Evolutionary conservation across 116 monocot genomes (phyloP).

Genomic region (Posidonia oceanica): DNA sequence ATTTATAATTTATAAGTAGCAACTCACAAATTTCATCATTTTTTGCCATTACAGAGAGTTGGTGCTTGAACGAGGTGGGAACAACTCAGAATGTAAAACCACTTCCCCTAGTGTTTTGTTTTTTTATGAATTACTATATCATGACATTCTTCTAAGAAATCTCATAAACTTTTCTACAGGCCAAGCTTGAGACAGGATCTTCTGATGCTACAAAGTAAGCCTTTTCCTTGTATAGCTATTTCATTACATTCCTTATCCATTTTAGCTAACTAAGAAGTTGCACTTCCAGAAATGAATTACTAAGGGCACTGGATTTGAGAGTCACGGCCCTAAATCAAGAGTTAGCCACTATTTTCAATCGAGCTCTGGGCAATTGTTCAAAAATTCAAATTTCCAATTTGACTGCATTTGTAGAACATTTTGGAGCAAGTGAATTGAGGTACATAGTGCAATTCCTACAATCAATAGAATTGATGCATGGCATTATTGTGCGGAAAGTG

Average conservation of each 20-base stretch:
- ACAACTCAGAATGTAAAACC: constrained; percentile 10
- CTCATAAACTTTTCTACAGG: constrained; percentile 16
- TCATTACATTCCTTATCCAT: neutral
- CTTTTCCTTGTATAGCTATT: neutral
- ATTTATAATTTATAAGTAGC: too few relatives aligned
- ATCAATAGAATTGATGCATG: too few relatives aligned
- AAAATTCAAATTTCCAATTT: constrained; percentile 49
- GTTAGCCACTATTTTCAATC: constrained; percentile 29
- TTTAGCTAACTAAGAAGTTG: neutral
- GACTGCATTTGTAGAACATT: constrained; percentile 58
- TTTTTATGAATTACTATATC: too few relatives aligned
- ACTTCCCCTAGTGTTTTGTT: neutral
- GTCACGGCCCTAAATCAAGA: constrained; percentile 66
- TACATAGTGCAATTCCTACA: constrained; percentile 4
- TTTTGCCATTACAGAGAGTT: constrained; percentile 7
- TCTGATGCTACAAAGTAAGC: constrained; percentile 84
- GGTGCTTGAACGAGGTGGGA: constrained; percentile 1
- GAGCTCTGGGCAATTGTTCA: constrained; percentile 42
- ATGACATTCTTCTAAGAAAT: neutral
- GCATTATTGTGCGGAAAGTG: too few relatives aligned
- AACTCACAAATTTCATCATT: neutral
- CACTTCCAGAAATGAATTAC: constrained; percentile 62
- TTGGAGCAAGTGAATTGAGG: constrained; percentile 68
- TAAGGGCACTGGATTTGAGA: constrained; percentile 69
- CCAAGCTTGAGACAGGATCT: constrained; percentile 40